Conservation (phyloP, 148 eudicot species). For the Fallopia convolvulus region DNA sequence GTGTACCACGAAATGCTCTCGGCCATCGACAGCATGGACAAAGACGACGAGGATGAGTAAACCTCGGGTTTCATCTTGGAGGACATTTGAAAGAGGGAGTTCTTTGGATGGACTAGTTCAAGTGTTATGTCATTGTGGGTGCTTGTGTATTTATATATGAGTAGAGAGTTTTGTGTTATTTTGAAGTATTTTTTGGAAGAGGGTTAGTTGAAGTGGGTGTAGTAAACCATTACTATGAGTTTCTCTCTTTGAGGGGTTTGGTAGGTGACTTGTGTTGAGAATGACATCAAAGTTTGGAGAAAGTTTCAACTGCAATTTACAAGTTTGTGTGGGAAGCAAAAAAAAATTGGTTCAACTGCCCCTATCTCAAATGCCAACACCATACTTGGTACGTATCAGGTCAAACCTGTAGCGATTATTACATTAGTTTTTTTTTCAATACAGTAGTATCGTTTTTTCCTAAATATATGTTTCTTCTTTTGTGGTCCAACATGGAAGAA, state of each 20-base stretch:
- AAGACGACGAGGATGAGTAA: neutral
- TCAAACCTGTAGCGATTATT: neutral
- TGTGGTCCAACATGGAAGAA: neutral
- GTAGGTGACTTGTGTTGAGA: slow-evolving; percentile 5
- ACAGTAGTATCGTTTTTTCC: neutral
- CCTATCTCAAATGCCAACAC: neutral
- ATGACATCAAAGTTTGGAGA: slow-evolving; percentile 5
- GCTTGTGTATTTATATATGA: neutral
- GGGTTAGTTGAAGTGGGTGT: slow-evolving; percentile 13
- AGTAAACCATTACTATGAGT: neutral
- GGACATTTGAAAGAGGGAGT: neutral
- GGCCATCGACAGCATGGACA: slow-evolving; percentile 23
- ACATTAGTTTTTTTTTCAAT: neutral
- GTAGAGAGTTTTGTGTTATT: neutral
- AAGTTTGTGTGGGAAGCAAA: neutral
- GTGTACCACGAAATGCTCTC: slow-evolving; percentile 46
- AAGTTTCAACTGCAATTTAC: slow-evolving; percentile 9
- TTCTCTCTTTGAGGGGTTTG: neutral
- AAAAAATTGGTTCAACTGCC: slow-evolving; percentile 5
- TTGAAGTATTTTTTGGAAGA: neutral
- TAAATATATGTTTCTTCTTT: neutral
- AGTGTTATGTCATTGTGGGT: neutral
- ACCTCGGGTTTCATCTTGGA: neutral
- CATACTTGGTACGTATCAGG: neutral
- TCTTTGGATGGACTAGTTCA: neutral